These are phyloP conservation scores for Aspergillus panamensis DNA, from an alignment of 495 filamentous ascomycete species.

Conservation along the genomic window DNA sequence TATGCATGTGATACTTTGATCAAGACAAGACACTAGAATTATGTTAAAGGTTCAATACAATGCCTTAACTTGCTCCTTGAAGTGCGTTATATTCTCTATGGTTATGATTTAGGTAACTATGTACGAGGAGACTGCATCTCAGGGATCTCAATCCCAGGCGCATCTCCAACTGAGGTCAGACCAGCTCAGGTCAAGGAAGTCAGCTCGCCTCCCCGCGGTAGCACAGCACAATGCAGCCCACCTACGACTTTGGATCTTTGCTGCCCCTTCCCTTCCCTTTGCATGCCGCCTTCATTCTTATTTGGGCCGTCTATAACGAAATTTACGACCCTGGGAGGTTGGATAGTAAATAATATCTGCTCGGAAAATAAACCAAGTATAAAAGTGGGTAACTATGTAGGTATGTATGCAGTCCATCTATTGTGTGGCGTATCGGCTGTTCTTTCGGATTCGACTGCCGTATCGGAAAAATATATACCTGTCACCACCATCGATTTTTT, in stretches of 20 bases:
- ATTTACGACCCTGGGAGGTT: not conserved
- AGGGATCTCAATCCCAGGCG: not conserved
- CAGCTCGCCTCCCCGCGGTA: not conserved
- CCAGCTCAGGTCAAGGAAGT: not conserved
- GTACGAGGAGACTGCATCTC: conserved; percentile 1
- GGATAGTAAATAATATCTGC: not conserved
- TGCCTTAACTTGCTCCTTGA: too few relatives aligned
- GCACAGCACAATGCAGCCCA: conserved; percentile 5
- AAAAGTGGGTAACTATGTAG: conserved; percentile 18
- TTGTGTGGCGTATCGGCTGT: conserved; percentile 43
- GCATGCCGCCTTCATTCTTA: not conserved
- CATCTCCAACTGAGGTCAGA: not conserved
- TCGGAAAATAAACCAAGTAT: not conserved
- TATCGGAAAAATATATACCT: conserved; percentile 64
- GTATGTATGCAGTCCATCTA: conserved; percentile 16
- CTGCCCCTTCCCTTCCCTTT: not conserved
- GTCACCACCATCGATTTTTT: conserved; percentile 3
- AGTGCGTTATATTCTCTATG: not conserved
- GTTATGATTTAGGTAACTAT: not conserved
- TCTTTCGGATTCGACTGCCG: conserved; percentile 51
- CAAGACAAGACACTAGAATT: too few relatives aligned
- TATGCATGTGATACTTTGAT: too few relatives aligned
- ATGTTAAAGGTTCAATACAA: too few relatives aligned
- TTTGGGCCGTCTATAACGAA: too few relatives aligned
- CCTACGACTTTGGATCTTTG: not conserved